Base-by-base conservation (phyloP, 257 asterid genomes). In the Galeopsis tetrahit region DNA sequence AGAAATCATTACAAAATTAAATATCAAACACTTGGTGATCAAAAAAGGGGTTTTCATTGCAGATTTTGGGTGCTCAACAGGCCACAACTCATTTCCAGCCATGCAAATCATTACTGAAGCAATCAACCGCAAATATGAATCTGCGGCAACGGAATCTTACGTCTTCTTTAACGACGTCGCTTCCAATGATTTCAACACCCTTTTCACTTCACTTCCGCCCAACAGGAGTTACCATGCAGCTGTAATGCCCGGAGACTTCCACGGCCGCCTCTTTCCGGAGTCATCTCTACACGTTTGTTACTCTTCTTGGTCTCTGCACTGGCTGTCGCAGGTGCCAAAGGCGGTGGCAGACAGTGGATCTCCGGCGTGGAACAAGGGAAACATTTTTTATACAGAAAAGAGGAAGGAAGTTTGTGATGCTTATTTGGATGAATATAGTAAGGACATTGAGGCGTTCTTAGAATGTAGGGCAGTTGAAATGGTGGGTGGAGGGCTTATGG, bases 271-370 rank as follows among this genome's bases (percentile, higher is more conserved):
- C 56, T 28, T 49, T 49, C 56, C 56, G 8, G 28, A 49, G 2
- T n/a, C 56, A 0, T 49, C 21, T 64, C 46, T 84, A n/a, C 78
- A 79, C 43, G 66, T 82, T 58, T 83, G 57, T 1, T 79, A 82
- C 81, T 78, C 81, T 0, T 75, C 72, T 31, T 82, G 80, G 73
- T 7, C 86, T 21, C 80, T 78, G 46, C 80, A 78, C 5, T 82
- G 81, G 83, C 83, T 82, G 13, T 10, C 79, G 8, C 44, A 49
- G 57, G 78, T 63, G 15, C 81, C 86, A 0, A 32, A 68, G 64
- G 69, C 40, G 6, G 63, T 81, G 70, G 39, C 8, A 7, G 76
- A 81, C 9, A 11, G 17, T 0, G 69, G 21, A 2, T 75, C 79
- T 7, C 68, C 79, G 3, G 74, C 79, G 0, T 75, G 85, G 85